Conservation (phyloP, 2,329 filamentous ascomycete genomes). For the Dendryphion nanum region DNA sequence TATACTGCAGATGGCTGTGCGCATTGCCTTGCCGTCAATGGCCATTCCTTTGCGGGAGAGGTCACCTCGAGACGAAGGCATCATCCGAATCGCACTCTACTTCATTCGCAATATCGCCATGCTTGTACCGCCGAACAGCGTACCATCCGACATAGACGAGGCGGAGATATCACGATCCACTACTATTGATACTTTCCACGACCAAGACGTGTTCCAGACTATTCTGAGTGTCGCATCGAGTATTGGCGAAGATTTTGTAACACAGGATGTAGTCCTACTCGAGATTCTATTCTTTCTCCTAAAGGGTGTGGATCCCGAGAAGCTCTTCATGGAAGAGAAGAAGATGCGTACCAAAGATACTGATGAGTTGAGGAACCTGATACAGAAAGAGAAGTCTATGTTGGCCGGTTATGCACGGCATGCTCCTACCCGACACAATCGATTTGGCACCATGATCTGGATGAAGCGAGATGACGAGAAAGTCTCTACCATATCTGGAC, state of each 20-base stretch:
- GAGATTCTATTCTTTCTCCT: slow-evolving; percentile 91
- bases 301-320: slow-evolving; percentile 81
- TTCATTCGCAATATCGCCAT: slow-evolving; percentile 86
- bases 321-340: slow-evolving; percentile 79
- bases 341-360: slow-evolving; percentile 68
- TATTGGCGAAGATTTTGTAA: slow-evolving; percentile 88
- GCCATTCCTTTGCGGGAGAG: slow-evolving; percentile 74
- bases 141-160: slow-evolving; percentile 82
- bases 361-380: slow-evolving; percentile 69
- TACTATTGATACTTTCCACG: slow-evolving; percentile 83
- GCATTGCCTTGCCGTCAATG: slow-evolving; percentile 82
- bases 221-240: slow-evolving; percentile 86
- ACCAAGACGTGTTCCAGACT: slow-evolving; percentile 85
- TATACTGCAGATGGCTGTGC: slow-evolving; percentile 77
- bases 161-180: slow-evolving; percentile 83
- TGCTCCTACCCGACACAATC: slow-evolving; percentile 82
- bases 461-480: slow-evolving; percentile 83
- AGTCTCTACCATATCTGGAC: slow-evolving; percentile 82
- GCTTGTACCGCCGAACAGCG: slow-evolving; percentile 71
- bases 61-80: slow-evolving; percentile 77
- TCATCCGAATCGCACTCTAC: slow-evolving; percentile 87
- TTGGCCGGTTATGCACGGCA: slow-evolving; percentile 72
- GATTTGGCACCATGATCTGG: slow-evolving; percentile 98
- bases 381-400: slow-evolving; percentile 84
- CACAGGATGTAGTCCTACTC: slow-evolving; percentile 84